phyloP scores from a whole-genome alignment of 2,329 filamentous ascomycete genomes.

The Colletotrichum chrysophilum region DNA sequence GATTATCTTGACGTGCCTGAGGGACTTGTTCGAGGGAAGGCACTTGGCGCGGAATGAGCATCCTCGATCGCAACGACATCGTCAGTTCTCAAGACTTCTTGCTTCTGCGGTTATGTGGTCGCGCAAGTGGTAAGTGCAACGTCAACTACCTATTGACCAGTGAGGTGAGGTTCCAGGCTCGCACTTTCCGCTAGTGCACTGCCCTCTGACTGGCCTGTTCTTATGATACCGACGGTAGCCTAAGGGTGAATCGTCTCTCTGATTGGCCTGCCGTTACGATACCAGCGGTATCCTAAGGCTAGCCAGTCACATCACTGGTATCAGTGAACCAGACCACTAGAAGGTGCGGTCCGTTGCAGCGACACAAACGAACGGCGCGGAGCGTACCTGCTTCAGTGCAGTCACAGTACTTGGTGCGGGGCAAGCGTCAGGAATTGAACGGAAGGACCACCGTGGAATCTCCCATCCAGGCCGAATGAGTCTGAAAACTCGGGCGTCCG shows the following conservation, averaged over 20 bases:
- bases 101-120: not conserved
- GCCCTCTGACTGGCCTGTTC: no score
- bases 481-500: not conserved
- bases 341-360: no score
- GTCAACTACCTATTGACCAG: not conserved
- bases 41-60: not conserved
- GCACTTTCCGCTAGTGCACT: no score
- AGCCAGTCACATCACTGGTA: no score
- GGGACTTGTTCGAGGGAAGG: not conserved
- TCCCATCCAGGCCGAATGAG: not conserved
- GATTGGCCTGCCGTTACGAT: no score
- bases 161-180: not conserved
- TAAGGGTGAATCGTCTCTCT: no score
- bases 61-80: not conserved
- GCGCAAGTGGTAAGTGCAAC: not conserved
- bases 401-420: no score
- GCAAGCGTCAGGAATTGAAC: not conserved
- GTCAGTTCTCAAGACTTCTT: not conserved
- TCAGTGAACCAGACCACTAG: no score
- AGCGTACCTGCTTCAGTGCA: no score
- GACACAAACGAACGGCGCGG: no score
- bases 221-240: no score
- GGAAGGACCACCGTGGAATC: not conserved
- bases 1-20: not conserved
- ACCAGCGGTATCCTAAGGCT: no score